Evolutionary conservation across 257 asterid genomes (phyloP).

Genomic region (Nicotiana sylvestris): DNA sequence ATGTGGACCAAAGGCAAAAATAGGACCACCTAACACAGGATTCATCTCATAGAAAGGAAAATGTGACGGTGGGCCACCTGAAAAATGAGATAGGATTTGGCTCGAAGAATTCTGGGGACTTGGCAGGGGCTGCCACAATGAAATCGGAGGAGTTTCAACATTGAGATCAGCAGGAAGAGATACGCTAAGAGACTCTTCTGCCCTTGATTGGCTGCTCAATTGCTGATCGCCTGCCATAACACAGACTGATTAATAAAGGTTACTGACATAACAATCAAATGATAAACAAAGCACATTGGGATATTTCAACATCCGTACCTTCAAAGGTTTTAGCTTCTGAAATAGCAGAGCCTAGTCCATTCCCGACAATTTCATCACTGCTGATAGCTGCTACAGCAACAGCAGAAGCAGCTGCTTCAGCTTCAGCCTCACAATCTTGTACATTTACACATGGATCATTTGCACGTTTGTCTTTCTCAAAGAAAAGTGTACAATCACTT

Average conservation of each 20-base stretch:
- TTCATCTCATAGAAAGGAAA: conserved; percentile 92
- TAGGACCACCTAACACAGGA: conserved; percentile 80
- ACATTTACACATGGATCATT: conserved; percentile 47
- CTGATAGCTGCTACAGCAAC: conserved; percentile 91
- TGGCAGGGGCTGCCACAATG: conserved; percentile 84
- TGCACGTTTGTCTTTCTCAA: conserved; percentile 56
- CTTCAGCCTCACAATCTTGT: conserved; percentile 80
- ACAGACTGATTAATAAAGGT: conserved; percentile 18
- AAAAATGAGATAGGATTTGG: conserved; percentile 81
- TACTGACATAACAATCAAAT: not conserved
- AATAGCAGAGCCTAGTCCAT: conserved; percentile 44
- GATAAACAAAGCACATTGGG: not conserved
- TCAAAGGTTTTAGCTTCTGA: conserved; percentile 43
- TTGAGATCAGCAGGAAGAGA: conserved; percentile 99
- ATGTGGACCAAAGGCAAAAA: conserved; percentile 71
- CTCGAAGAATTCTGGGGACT: conserved; percentile 73
- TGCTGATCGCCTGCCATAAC: conserved; percentile 53
- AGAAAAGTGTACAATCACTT: conserved; percentile 51
- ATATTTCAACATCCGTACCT: conserved; percentile 39
- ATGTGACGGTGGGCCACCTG: conserved; percentile 82
- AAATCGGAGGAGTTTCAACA: conserved; percentile 82
- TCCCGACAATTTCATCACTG: conserved; percentile 60
- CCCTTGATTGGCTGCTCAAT: conserved; percentile 50
- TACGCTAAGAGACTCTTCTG: conserved; percentile 70
- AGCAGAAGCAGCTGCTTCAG: conserved; percentile 96